These are phyloP conservation scores for Nitzschia sp. DNA, from an alignment of 108 stramenopile species.

Conservation along the genomic window DNA sequence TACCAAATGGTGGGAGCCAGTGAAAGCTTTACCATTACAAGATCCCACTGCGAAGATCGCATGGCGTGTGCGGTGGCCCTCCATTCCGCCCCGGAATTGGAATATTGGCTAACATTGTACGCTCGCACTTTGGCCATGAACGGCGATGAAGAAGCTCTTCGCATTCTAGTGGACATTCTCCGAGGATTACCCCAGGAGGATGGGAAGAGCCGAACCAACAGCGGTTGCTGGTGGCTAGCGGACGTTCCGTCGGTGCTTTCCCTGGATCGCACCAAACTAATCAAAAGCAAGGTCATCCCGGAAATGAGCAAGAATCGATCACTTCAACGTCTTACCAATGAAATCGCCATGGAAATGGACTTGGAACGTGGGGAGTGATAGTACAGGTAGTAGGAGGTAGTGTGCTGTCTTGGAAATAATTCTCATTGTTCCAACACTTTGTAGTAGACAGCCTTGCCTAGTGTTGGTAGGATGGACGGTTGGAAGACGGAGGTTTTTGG, in stretches of 20 bases:
- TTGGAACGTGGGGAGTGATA: background rate
- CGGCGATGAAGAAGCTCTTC: conserved; percentile 51
- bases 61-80: conserved; percentile 81
- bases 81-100: conserved; percentile 60
- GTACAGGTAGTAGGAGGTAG: no score
- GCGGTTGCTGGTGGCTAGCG: conserved; percentile 64
- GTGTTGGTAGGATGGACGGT: no score
- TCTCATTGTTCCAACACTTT: no score
- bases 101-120: conserved; percentile 65
- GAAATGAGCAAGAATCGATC: conserved; percentile 81
- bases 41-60: conserved; percentile 86
- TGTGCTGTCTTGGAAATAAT: no score
- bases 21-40: conserved; percentile 45
- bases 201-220: background rate
- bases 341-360: conserved; percentile 64
- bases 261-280: conserved; percentile 52
- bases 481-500: background rate
- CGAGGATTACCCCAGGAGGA: conserved; percentile 20
- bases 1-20: conserved; percentile 11
- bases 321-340: conserved; percentile 79
- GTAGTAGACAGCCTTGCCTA: no score
- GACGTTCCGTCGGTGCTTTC: conserved; percentile 38
- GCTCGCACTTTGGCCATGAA: conserved; percentile 42
- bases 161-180: conserved; percentile 70
- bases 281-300: conserved; percentile 56